Evolutionary conservation across 306 rosid genomes (phyloP), one percentile per base, ranked within the genome.

Genomic region (Glycine tomentella): DNA sequence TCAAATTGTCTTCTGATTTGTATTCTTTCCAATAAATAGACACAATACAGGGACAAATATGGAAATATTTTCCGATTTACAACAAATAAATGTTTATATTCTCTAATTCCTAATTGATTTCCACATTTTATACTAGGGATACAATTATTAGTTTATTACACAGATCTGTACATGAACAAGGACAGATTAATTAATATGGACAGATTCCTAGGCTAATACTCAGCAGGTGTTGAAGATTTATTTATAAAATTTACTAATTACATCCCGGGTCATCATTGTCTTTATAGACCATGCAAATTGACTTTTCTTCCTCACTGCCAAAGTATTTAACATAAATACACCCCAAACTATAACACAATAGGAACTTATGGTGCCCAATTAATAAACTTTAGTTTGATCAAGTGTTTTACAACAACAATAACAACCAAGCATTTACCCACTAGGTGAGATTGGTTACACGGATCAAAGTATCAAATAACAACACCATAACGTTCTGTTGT

Each of bases 321-420:
- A 51, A 50, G 8, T 49, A 61, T 33, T 71, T 33, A 42, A 59
- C 5, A 14, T 17, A 50, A 34, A 71, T 17, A 50, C 46, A 9
- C 15, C 74, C 50, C 17, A 74, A 81, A 81, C 55, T 68, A 58
- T 36, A 67, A 68, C 8, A 33, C 9, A 65, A 45, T 34, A 81
- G 63, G 6, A 73, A 53, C 38, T 53, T 9, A 48, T 5, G 81
- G 7, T 6, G 63, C 72, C 15, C 4, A 58, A 17, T 44, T 33
- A 58, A 77, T 55, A 46, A 65, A 65, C 42, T 71, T 55, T 34
- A 69, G 45, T 36, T 51, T 9, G 33, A 76, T 51, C 3, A 42
- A 69, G 69, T 50, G 52, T 61, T 77, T 20, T 9, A 55, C 15
- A 20, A 12, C 50, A 65, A 65, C 36, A 38, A 13, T 11, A 76